Conservation (phyloP, 164 flowering plant species). For the Nymphaea thermarum region DNA sequence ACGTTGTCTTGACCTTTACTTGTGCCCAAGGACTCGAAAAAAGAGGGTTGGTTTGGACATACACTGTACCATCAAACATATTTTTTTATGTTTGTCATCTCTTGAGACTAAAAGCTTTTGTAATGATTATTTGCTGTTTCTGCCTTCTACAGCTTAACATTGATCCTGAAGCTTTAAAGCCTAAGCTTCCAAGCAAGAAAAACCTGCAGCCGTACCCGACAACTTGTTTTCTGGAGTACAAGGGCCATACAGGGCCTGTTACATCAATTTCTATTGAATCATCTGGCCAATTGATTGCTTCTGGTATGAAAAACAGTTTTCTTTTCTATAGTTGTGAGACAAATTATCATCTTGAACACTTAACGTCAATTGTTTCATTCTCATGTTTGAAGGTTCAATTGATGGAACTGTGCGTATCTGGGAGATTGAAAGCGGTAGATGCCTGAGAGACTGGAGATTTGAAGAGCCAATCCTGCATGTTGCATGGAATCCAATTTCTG, state of each 20-base stretch:
- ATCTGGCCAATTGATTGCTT: slow-evolving; percentile 88
- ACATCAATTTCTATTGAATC: slow-evolving; percentile 54
- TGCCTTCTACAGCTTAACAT: slow-evolving; percentile 51
- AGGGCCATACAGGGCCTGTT: slow-evolving; percentile 76
- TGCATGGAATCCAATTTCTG: slow-evolving; percentile 83
- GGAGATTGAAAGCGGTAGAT: slow-evolving; percentile 92
- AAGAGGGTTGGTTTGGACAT: slow-evolving; percentile 58
- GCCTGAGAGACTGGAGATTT: slow-evolving; percentile 58
- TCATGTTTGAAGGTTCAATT: slow-evolving; percentile 44
- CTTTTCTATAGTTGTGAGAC: neutral
- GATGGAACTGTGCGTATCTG: slow-evolving; percentile 93
- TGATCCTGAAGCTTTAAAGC: slow-evolving; percentile 90
- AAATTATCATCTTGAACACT: too few relatives aligned
- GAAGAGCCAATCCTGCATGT: slow-evolving; percentile 60
- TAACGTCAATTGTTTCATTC: neutral
- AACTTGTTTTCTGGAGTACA: slow-evolving; percentile 77
- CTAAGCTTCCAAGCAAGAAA: slow-evolving; percentile 78
- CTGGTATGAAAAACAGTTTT: slow-evolving; percentile 32
- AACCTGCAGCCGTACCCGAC: slow-evolving; percentile 88
- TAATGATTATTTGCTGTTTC: neutral
- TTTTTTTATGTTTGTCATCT: too few relatives aligned
- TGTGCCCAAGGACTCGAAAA: slow-evolving; percentile 81
- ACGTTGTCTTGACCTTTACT: slow-evolving; percentile 85
- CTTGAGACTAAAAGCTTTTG: neutral
- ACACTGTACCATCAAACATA: neutral